Evolutionary conservation across 352 stramenopile species (phyloP).

Genomic region (Phytophthora aleatoria): DNA sequence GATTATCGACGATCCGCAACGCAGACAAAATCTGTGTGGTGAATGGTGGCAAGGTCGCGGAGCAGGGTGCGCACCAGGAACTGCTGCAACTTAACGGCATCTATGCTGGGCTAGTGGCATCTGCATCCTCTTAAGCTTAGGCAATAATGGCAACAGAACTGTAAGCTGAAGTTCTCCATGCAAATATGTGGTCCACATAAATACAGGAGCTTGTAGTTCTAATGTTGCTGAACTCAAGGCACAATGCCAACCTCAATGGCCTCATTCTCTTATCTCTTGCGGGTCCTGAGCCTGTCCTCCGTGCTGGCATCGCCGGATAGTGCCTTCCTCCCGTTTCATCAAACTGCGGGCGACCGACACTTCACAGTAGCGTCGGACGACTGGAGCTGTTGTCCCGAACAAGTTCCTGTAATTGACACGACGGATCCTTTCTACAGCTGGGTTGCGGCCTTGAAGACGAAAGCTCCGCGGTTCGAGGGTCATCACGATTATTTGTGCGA

Average conservation of each 20-base stretch:
- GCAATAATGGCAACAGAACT: not conserved
- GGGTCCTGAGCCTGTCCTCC: not conserved
- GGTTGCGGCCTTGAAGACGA: slow-evolving; percentile 2
- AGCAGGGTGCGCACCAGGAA: slow-evolving; percentile 26
- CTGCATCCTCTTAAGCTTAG: slow-evolving; percentile 1
- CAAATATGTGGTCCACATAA: not conserved
- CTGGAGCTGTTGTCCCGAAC: slow-evolving; percentile 20
- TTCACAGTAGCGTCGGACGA: slow-evolving; percentile 21
- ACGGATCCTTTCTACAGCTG: slow-evolving; percentile 15
- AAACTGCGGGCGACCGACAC: not conserved
- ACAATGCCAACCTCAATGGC: not conserved
- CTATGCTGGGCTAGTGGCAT: slow-evolving; percentile 14
- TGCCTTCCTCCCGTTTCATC: not conserved
- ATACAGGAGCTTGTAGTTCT: not conserved
- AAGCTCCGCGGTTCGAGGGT: slow-evolving; percentile 19
- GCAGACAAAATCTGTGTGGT: slow-evolving; percentile 26
- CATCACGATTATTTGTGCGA: slow-evolving; percentile 29
- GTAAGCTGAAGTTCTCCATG: slow-evolving; percentile 18
- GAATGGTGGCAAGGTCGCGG: slow-evolving; percentile 23
- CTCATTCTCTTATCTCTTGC: not conserved
- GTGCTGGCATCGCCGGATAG: not conserved
- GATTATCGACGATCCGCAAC: slow-evolving; percentile 48
- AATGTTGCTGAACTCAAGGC: not conserved
- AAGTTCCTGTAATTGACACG: slow-evolving; percentile 3
- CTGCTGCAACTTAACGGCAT: slow-evolving; percentile 23